phyloP scores from a whole-genome alignment of 2,329 filamentous ascomycete genomes.

The Alternaria postmessia region DNA sequence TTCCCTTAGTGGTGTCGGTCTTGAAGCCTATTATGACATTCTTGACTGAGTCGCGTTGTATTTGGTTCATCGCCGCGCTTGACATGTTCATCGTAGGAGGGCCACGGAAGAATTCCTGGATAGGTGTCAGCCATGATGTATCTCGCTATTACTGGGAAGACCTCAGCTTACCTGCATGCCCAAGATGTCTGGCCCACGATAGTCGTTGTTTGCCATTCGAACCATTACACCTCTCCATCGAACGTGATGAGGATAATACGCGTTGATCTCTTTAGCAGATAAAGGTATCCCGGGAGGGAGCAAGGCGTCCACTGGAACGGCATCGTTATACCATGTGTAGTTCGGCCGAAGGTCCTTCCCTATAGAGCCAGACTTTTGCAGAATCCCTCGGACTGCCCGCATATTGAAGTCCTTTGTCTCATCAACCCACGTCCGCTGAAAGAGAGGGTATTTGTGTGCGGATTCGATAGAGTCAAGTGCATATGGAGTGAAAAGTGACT shows the following conservation, averaged over 20 bases:
- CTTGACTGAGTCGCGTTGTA: conserved; percentile 25
- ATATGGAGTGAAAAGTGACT: not conserved
- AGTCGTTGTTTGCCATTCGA: conserved; percentile 33
- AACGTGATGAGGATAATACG: conserved; percentile 42
- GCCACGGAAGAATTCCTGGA: conserved; percentile 30
- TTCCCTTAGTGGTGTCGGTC: conserved; percentile 16
- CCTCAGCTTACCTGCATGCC: conserved; percentile 26
- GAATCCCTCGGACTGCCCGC: not conserved
- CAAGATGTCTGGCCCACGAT: conserved; percentile 28
- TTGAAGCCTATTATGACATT: conserved; percentile 20
- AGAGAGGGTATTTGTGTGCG: conserved; percentile 7
- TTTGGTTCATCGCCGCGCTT: conserved; percentile 17
- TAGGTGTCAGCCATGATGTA: not conserved
- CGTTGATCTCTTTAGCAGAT: conserved; percentile 35
- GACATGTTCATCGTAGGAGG: conserved; percentile 9
- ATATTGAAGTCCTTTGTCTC: conserved; percentile 31
- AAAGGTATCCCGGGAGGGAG: conserved; percentile 38
- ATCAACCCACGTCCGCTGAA: conserved; percentile 28
- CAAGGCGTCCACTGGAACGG: conserved; percentile 28
- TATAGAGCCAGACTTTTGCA: not conserved
- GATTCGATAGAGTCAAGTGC: conserved; percentile 5
- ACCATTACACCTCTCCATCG: conserved; percentile 34
- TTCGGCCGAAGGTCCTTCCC: not conserved
- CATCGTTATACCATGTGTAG: conserved; percentile 32
- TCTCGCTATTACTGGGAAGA: not conserved